phyloP scores from a whole-genome alignment of 169 alveolate genomes.

The Theileria luwenshuni region DNA sequence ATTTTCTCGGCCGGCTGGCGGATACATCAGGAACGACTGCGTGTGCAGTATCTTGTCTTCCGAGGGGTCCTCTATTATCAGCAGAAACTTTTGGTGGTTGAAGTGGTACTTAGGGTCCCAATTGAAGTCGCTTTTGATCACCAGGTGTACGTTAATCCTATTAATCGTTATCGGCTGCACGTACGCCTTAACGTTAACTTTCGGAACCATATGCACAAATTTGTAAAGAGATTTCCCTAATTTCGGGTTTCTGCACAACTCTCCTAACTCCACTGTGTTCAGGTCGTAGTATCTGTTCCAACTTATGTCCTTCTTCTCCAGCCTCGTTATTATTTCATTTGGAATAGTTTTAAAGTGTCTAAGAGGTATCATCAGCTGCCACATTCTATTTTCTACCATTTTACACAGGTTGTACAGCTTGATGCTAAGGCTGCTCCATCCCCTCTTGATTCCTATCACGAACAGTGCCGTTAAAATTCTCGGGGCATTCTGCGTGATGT shows the following conservation, averaged over 20 bases:
- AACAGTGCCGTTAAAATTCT: slow-evolving; percentile 97
- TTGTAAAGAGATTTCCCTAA: slow-evolving; percentile 87
- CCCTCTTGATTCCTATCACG: slow-evolving; percentile 92
- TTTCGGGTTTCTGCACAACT: slow-evolving; percentile 89
- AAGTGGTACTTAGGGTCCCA: slow-evolving; percentile 94
- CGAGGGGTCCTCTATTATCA: slow-evolving; percentile 95
- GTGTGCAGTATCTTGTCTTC: slow-evolving; percentile 94
- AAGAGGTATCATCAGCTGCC: slow-evolving; percentile 98
- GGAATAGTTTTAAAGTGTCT: slow-evolving; percentile 95
- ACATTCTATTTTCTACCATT: slow-evolving; percentile 97
- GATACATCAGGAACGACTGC: slow-evolving; percentile 80
- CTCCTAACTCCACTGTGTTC: slow-evolving; percentile 92
- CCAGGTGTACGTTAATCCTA: slow-evolving; percentile 90
- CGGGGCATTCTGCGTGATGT: slow-evolving; percentile 97
- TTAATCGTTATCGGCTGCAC: slow-evolving; percentile 96
- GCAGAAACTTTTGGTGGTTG: slow-evolving; percentile 92
- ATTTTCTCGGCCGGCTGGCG: slow-evolving; percentile 22
- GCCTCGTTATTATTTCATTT: slow-evolving; percentile 90
- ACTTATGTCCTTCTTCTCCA: slow-evolving; percentile 94
- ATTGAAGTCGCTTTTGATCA: slow-evolving; percentile 91
- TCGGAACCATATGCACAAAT: slow-evolving; percentile 91
- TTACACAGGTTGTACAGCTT: slow-evolving; percentile 90
- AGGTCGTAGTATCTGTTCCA: slow-evolving; percentile 95
- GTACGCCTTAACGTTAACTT: slow-evolving; percentile 91
- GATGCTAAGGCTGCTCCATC: slow-evolving; percentile 93